These are phyloP conservation scores for Fragaria iinumae DNA, from an alignment of 306 rosid species.

Conservation along the genomic window DNA sequence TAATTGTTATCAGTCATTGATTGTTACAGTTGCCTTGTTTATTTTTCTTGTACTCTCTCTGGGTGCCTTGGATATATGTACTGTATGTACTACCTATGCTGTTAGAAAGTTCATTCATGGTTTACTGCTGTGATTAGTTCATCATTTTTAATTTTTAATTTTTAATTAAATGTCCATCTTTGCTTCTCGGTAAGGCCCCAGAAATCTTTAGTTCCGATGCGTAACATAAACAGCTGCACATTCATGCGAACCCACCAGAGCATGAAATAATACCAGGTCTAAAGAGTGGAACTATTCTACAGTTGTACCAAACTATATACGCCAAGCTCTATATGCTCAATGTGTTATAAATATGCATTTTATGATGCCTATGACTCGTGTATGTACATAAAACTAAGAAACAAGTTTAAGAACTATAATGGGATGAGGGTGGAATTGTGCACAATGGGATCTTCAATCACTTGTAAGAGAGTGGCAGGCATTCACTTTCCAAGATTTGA, in stretches of 20 bases:
- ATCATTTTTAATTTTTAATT: neutral
- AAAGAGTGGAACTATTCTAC: neutral
- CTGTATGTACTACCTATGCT: neutral
- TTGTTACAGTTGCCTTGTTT: neutral
- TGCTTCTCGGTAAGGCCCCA: neutral
- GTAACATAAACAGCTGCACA: neutral
- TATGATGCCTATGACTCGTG: neutral
- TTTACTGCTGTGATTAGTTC: neutral
- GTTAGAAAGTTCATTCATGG: neutral
- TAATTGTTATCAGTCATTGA: neutral
- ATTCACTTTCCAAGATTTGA: neutral
- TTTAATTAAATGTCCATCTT: neutral
- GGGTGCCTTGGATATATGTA: neutral
- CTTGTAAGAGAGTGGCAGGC: neutral
- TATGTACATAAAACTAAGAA: neutral
- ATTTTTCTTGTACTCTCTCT: neutral
- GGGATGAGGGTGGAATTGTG: neutral
- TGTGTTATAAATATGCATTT: too few relatives aligned
- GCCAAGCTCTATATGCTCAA: neutral
- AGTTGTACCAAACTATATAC: neutral
- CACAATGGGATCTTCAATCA: neutral
- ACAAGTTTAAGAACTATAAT: neutral
- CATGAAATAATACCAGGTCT: neutral
- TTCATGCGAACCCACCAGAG: neutral
- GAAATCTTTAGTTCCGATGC: neutral